Base-by-base conservation (phyloP, 2,329 filamentous ascomycete genomes). In the Coniochaeta pulveracea region DNA sequence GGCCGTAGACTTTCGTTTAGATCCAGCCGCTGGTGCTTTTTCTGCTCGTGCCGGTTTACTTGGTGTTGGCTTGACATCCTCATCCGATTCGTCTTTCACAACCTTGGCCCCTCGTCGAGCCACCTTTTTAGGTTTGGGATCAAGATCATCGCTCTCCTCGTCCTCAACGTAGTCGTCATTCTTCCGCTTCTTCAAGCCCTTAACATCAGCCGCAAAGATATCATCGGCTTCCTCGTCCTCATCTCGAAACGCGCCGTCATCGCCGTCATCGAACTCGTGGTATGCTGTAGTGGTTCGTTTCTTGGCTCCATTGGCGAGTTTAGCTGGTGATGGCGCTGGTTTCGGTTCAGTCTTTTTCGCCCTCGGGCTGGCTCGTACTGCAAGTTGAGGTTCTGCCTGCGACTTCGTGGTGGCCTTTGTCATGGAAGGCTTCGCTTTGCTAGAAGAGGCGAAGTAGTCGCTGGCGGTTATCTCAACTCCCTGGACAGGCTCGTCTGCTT, bases 101-200 rank as follows among this genome's bases (percentile, higher is more conserved):
- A 54, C 47, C 15, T 44, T 43, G 15, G 40, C 56, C 42, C 57
- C 63, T 23, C 65, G 57, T 11, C 66, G 60, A 18, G 65, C 63
- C n/a, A 64, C 50, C 25, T 64, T 67, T 50, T 72, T 81, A 1
- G 77, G 68, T 45, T 73, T 68, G 1, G 78, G 68, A 8, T 69
- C 54, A 17, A 72, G 49, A 19, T 85, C 80, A 35, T 91, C 85
- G 29, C 78, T 80, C 14, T 75, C 74, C 38, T 81, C 80, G 38
- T 81, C 80, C 39, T 81, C 80, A 37, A 72, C 68, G 36, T 88
- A 85, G 34, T 85, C 79, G 48, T 91, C 83, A 25, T 76, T 76
- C 46, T 76, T 80, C 31, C 72, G 66, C 50, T 76, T 84, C 36
- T 69, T 74, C 27, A 71, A 62, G 30, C 69, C 70, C 49, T 76